Base-by-base conservation (phyloP, 768 basidiomycete species). In the Fibroporia radiculosa region DNA sequence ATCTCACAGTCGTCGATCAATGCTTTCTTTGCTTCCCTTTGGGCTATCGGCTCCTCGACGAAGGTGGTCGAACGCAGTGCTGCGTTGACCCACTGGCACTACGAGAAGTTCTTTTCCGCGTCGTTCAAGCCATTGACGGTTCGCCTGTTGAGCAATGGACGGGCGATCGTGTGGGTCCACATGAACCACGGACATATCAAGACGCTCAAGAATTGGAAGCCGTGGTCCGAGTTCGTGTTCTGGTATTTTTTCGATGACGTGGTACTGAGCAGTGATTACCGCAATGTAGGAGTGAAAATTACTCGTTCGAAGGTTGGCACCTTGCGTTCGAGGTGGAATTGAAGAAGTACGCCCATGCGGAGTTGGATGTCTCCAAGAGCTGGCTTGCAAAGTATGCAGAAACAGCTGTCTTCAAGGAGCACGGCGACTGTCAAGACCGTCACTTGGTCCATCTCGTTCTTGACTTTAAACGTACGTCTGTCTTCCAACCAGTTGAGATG, bases 251-350 rank as follows among this genome's bases (percentile, higher is more conserved):
- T 20, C 14, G 10, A 13, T 5, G 1, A 0, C 25, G 5, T 28
- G 13, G 22, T 23, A 23, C 5, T 2, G 10, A 13, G 27, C 24
- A 16, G 18, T 20, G 6, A 14, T 24, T 43, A 18, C 11, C 20
- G 1, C 18, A 14, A 20, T n/a, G 11, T 26, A 53, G 53, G 40
- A 45, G 49, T 23, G 48, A 49, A 24, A 20, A 42, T 24, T 46
- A 56, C 47, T 45, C 52, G 19, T 56, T 63, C 50, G 49, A 48
- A 4, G 47, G 55, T 18, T 60, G 59, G 55, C 45, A 53, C 5
- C 48, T 62, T 14, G 59, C 60, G 4, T 63, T 62, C 51, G 60
- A 60, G 41, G 59, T 63, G 24, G 50, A 50, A 13, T 28, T 63
- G 12, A 58, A 56, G 50, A 47, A 53, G 32, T 44, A 50, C 33